These are phyloP conservation scores for Rhododendron simsii DNA, from an alignment of 148 eudicot genomes.

Conservation along the genomic window DNA sequence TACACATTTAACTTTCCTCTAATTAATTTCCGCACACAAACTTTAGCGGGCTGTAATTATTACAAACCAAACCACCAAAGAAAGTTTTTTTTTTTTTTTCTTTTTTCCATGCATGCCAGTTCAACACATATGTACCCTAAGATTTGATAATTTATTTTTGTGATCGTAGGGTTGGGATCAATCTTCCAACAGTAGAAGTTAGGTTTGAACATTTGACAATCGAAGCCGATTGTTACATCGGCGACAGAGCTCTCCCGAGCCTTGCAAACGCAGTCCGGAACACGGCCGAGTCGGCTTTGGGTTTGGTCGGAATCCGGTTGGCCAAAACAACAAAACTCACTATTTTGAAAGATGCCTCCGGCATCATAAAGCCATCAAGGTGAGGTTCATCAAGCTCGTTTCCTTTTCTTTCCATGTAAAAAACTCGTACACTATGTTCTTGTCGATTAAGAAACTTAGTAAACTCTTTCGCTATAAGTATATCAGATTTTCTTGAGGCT, in stretches of 20 bases:
- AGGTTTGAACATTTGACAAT: conserved; percentile 63
- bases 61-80: not conserved
- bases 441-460: not conserved
- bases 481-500: not conserved
- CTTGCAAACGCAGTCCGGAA: conserved; percentile 64
- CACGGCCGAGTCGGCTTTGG: conserved; percentile 41
- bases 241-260: conserved; percentile 86
- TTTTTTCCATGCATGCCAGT: not conserved
- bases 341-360: conserved; percentile 76
- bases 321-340: conserved; percentile 70
- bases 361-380: conserved; percentile 87
- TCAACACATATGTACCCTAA: not conserved
- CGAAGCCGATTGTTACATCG: conserved; percentile 77
- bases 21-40: not conserved
- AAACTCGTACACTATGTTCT: too few relatives aligned
- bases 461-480: too few relatives aligned
- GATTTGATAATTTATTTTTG: not conserved
- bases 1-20: too few relatives aligned
- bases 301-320: conserved; percentile 47
- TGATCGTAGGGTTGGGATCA: conserved; percentile 73
- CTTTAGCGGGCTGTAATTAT: not conserved
- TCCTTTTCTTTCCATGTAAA: too few relatives aligned
- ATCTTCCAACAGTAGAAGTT: conserved; percentile 78
- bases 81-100: not conserved
- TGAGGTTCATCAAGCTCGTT: conserved; percentile 3